Evolutionary conservation across 2,329 filamentous ascomycete genomes (phyloP).

Genomic region (Ramichloridium luteum): DNA sequence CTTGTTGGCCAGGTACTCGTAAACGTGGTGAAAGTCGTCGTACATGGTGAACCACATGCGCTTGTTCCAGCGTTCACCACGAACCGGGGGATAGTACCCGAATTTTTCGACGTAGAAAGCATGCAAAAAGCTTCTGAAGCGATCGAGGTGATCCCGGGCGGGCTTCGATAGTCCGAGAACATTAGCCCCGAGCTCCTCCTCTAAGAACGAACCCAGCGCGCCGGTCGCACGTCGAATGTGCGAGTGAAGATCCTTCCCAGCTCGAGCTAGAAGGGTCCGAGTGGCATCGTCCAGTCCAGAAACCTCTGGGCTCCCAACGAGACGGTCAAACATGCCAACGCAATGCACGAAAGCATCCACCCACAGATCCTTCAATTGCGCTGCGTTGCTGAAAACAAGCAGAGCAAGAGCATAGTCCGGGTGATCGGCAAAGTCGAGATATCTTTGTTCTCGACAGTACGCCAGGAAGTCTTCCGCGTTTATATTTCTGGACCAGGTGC

Average conservation of each 20-base stretch:
- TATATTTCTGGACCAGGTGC: constrained; percentile 29
- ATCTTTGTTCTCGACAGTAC: constrained; percentile 59
- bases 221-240: constrained; percentile 46
- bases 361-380: constrained; percentile 53
- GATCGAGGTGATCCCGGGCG: constrained; percentile 55
- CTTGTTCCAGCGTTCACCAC: constrained; percentile 43
- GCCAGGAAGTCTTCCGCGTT: constrained; percentile 34
- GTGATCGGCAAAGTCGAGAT: constrained; percentile 52
- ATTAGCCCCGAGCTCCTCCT: constrained; percentile 55
- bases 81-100: constrained; percentile 58
- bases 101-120: constrained; percentile 54
- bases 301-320: constrained; percentile 48
- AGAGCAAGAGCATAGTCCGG: constrained; percentile 57
- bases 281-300: constrained; percentile 42
- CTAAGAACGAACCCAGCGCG: constrained; percentile 55
- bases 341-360: constrained; percentile 65
- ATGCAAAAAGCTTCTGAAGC: constrained; percentile 57
- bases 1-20: constrained; percentile 57
- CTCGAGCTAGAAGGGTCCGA: constrained; percentile 51
- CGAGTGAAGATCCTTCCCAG: constrained; percentile 52
- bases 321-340: constrained; percentile 58
- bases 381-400: constrained; percentile 55
- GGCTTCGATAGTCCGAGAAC: constrained; percentile 51
- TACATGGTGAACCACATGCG: constrained; percentile 49
- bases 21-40: constrained; percentile 57